Evolutionary conservation across 2,329 filamentous ascomycete genomes (phyloP).

Genomic region (Paraphoma chrysanthemicola): DNA sequence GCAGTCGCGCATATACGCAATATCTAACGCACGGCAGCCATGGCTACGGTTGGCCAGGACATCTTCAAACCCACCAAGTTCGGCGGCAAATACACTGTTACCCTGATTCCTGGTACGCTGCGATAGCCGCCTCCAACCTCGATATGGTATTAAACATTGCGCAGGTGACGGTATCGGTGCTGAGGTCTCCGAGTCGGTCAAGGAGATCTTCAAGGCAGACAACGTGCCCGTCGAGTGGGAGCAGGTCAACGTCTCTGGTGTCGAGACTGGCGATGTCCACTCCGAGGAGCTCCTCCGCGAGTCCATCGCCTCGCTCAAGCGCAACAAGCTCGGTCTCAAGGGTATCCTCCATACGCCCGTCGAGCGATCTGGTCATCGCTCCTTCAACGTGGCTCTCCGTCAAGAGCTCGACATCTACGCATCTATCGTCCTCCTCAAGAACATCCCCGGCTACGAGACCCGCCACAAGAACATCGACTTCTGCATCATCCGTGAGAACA

Average conservation of each 20-base stretch:
- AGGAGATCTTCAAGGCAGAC: slow-evolving; percentile 99
- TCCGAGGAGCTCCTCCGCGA: slow-evolving; percentile 96
- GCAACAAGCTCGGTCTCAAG: slow-evolving; percentile 99
- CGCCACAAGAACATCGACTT: slow-evolving; percentile 97
- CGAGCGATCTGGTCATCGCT: slow-evolving; percentile 95
- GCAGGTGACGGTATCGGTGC: slow-evolving; percentile 92
- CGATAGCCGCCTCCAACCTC: slow-evolving; percentile 21
- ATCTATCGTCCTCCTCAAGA: slow-evolving; percentile 97
- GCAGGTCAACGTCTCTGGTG: slow-evolving; percentile 92
- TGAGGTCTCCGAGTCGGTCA: slow-evolving; percentile 97
- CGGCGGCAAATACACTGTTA: slow-evolving; percentile 99
- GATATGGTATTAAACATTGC: slow-evolving; percentile 27
- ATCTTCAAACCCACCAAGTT: slow-evolving; percentile 99
- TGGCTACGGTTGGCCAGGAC: slow-evolving; percentile 80
- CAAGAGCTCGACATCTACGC: slow-evolving; percentile 99
- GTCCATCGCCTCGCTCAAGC: slow-evolving; percentile 91
- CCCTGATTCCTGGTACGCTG: slow-evolving; percentile 84
- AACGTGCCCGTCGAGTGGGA: slow-evolving; percentile 99
- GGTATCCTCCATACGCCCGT: slow-evolving; percentile 98
- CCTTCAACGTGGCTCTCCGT: slow-evolving; percentile 98
- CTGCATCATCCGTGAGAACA: slow-evolving; percentile 99
- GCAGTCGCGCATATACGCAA: not conserved
- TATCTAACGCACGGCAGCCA: slow-evolving; percentile 33
- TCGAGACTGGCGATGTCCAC: slow-evolving; percentile 83
- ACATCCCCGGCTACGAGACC: slow-evolving; percentile 97